Base-by-base conservation (phyloP, 2,329 filamentous ascomycete genomes). In the Diplodia scrobiculata region DNA sequence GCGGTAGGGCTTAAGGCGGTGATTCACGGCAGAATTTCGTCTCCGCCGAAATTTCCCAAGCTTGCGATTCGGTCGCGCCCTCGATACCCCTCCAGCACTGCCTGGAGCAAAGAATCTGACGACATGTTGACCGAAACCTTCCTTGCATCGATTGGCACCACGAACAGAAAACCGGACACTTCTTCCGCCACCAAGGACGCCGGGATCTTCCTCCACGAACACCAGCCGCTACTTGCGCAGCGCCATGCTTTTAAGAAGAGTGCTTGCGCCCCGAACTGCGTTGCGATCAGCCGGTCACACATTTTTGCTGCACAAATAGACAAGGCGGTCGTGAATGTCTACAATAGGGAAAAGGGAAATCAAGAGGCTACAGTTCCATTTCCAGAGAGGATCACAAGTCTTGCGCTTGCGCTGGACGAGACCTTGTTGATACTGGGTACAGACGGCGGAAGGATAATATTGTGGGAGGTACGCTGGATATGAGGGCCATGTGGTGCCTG, bases 301-400 rank as follows among this genome's bases (percentile, higher is more conserved):
- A 84, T 98, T 54, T 99, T 97, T 76, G 90, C 93, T 3, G 94
- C 92, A 3, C 95, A 99, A 77, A 85, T 90, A 59, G 92, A 93
- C 70, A 98, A 97, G 78, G 91, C 92, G 0, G 91, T 96, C 50
- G 85, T 99, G 1, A 91, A 98, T 79, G 92, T 99, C 65, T 99
- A 98, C 79, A 93, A 86, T 67, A 86, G 92, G 65, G 84, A 88
- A 67, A 90, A 91, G 69, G 91, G 91, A 32, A 95, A 91, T 72
- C 92, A 97, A 75, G 94, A 98, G 79, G 90, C 91, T 6, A 85
- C 91, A 19, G 87, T 98, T 21, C 90, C 93, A 0, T 96, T 99
- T 72, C 88, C 90, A 0, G 94, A 98, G 78, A 86, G 88, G 72
- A 91, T 99, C 73, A 88, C 87, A 69, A 92, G 90, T 77, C 80